Percentiles rank a stretch among this genome's conserved stretches.
Evolutionary conservation across 352 stramenopile genomes (phyloP).

Genomic region (Nothophytophthora sp.): DNA sequence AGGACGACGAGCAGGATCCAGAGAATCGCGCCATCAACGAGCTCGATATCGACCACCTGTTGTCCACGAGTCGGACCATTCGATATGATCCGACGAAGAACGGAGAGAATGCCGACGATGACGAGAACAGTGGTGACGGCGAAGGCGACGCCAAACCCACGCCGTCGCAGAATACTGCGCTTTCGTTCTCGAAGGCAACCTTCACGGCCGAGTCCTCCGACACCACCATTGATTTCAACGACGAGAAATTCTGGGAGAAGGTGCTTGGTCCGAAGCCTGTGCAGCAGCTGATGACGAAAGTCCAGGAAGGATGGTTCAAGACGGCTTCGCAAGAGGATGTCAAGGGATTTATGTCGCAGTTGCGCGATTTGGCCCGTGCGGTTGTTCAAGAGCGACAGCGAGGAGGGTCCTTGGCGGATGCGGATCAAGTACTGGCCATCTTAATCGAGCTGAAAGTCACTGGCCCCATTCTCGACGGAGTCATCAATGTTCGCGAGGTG

Average conservation of each 20-base stretch:
- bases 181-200: conserved; percentile 89
- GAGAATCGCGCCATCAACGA: conserved; percentile 90
- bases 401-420: conserved; percentile 79
- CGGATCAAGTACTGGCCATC: conserved; percentile 86
- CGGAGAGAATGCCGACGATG: conserved; percentile 39
- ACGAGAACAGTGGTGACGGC: conserved; percentile 41
- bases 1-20: conserved; percentile 94
- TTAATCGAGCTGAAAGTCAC: conserved; percentile 89
- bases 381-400: conserved; percentile 87
- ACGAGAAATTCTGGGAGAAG: conserved; percentile 93
- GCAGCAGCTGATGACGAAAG: conserved; percentile 86
- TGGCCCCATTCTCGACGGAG: conserved; percentile 66
- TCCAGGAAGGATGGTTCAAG: conserved; percentile 82
- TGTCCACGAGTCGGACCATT: conserved; percentile 87
- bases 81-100: conserved; percentile 78
- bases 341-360: conserved; percentile 76
- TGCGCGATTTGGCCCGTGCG: conserved; percentile 76
- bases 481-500: conserved; percentile 77
- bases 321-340: conserved; percentile 79
- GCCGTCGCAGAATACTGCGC: conserved; percentile 53
- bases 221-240: conserved; percentile 89
- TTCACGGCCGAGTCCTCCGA: conserved; percentile 89
- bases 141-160: conserved; percentile 38
- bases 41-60: conserved; percentile 87
- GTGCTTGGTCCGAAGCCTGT: conserved; percentile 86